These are phyloP conservation scores for Pseudopyricularia javanii DNA, from an alignment of 2,329 filamentous ascomycete genomes.

Conservation along the genomic window DNA sequence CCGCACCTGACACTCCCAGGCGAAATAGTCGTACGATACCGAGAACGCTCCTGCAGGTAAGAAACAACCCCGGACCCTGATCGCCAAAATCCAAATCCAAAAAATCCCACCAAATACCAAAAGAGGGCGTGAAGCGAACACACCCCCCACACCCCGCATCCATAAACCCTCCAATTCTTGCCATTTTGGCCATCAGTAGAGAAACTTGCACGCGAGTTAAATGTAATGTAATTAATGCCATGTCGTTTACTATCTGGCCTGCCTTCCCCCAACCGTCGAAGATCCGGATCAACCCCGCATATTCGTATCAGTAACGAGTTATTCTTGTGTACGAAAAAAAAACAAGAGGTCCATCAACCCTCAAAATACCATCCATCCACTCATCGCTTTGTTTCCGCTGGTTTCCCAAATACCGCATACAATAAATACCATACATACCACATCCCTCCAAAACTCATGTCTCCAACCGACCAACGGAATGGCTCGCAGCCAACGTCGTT, in stretches of 20 bases:
- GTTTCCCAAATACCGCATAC: no score
- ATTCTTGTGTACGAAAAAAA: no score
- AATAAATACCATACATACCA: background rate
- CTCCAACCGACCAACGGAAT: background rate
- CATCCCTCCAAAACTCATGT: background rate
- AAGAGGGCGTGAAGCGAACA: background rate
- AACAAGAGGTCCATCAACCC: slow-evolving; percentile 10
- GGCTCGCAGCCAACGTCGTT: background rate
- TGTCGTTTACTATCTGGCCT: no score
- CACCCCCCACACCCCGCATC: background rate
- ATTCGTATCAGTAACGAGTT: no score
- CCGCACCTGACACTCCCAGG: background rate
- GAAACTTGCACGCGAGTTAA: no score
- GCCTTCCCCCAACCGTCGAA: no score
- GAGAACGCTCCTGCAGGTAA: background rate
- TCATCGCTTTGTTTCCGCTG: background rate
- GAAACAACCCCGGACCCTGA: background rate
- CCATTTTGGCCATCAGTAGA: no score
- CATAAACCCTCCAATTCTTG: no score
- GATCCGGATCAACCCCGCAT: no score
- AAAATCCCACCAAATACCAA: no score
- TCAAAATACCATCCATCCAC: background rate
- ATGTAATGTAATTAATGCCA: no score
- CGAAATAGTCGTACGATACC: background rate
- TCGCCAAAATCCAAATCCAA: no score